These are phyloP conservation scores for Datura wrightii DNA, from an alignment of 257 asterid genomes.

Conservation along the genomic window DNA sequence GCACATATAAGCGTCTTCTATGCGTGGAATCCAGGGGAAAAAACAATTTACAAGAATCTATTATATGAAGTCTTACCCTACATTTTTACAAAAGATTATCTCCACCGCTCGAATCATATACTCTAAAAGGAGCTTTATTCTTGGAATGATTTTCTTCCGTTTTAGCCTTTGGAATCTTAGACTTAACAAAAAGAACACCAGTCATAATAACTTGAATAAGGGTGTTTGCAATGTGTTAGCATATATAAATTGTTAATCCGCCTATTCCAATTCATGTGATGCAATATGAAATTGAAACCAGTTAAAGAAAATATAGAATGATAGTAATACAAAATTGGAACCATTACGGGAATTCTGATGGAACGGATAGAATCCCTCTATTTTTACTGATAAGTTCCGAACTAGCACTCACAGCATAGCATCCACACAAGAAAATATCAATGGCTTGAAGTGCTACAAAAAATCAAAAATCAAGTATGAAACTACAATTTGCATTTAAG, in stretches of 20 bases:
- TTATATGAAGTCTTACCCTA: too few relatives aligned
- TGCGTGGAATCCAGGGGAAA: too few relatives aligned
- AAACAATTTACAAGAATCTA: too few relatives aligned
- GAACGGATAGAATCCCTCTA: not conserved
- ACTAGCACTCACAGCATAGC: not conserved
- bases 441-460: not conserved
- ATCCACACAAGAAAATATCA: not conserved
- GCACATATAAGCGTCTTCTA: too few relatives aligned
- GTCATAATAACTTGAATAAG: too few relatives aligned
- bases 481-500: not conserved
- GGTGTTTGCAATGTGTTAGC: not conserved
- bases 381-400: not conserved
- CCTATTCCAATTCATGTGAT: not conserved
- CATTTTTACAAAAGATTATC: too few relatives aligned
- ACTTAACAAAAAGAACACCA: too few relatives aligned
- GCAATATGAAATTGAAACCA: not conserved
- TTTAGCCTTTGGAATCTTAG: too few relatives aligned
- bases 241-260: not conserved
- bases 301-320: not conserved
- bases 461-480: not conserved
- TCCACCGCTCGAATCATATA: not conserved
- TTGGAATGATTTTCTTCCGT: not conserved
- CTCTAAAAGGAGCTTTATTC: not conserved
- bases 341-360: not conserved
- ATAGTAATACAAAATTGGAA: not conserved